Evolutionary conservation across 2,329 filamentous ascomycete genomes (phyloP).

Genomic region (Xylariaceae sp.): DNA sequence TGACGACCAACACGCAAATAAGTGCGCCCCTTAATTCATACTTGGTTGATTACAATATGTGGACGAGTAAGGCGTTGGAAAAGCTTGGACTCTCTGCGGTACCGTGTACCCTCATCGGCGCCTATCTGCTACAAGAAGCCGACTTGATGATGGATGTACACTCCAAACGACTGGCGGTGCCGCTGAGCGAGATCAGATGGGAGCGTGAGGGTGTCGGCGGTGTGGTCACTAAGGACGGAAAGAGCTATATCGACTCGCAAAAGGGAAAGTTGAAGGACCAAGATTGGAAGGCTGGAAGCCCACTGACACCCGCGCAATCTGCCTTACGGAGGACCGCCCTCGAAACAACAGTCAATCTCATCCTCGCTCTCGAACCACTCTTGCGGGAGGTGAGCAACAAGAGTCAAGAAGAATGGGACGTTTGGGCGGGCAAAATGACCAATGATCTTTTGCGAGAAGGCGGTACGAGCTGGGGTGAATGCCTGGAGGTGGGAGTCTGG

Average conservation of each 20-base stretch:
- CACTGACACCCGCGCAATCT: constrained; percentile 61
- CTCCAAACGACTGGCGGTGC: constrained; percentile 77
- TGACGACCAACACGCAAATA: constrained; percentile 78
- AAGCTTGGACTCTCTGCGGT: constrained; percentile 62
- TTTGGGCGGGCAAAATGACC: constrained; percentile 85
- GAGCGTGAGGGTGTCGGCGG: constrained; percentile 69
- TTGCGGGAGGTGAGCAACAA: constrained; percentile 79
- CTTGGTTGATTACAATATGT: constrained; percentile 75
- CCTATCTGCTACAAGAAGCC: constrained; percentile 76
- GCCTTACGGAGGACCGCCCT: constrained; percentile 76
- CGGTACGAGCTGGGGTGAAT: constrained; percentile 77
- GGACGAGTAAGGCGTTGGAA: constrained; percentile 73
- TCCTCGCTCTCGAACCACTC: constrained; percentile 78
- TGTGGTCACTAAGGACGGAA: constrained; percentile 55
- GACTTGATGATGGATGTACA: constrained; percentile 64
- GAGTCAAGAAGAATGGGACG: constrained; percentile 86
- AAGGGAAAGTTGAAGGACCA: constrained; percentile 43
- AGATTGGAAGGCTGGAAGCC: constrained; percentile 38
- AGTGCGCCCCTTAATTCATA: constrained; percentile 75
- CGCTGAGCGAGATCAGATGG: constrained; percentile 79
- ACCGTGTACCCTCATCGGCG: constrained; percentile 71
- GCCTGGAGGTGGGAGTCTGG: constrained; percentile 80
- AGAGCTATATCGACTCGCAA: constrained; percentile 53
- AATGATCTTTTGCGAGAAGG: constrained; percentile 73
- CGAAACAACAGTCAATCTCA: constrained; percentile 72